Evolutionary conservation across 176 grass and related monocot species (phyloP), one percentile per base, ranked within the genome.

Genomic region (Eragrostis curvula): DNA sequence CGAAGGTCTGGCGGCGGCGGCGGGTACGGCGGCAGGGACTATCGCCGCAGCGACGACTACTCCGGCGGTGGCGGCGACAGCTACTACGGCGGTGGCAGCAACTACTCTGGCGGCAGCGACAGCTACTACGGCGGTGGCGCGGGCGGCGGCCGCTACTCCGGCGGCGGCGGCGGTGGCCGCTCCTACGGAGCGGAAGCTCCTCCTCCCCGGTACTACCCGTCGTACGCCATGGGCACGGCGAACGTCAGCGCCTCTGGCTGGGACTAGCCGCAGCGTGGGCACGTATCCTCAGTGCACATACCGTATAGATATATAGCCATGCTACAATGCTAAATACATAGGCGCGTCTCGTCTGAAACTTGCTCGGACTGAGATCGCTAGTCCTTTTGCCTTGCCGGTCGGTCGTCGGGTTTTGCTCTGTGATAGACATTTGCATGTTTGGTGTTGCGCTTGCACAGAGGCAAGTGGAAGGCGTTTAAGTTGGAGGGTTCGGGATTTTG

Each of bases 181-280:
- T 71, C 77, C 64, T 76, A 52, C 55, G 4, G 45, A 14, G 28
- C 44, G 65, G 74, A 74, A 3, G 88, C 15, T 60, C 78, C 87
- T 75, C 60, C 63, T 41, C 48, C 65, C 2, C 72, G 28, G 14
- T 84, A 84, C 48, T 91, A 91, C 75, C 75, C 80, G 30, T 53
- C 82, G 0, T 85, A 85, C 43, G 45, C 68, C 43, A 89, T 91
- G 89, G 92, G 87, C 39, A 82, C 86, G 5, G 6, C 82, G 5
- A 64, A 66, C 63, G 70, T 94, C 66, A 88, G 40, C n/a, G 87
- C 87, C 61, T 89, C 81, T 68, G 92, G 92, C 17, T 94, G 92
- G 92, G 68, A 94, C 52, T 94, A 94, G 77, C 18, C 8, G 4
- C 15, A 12, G 3, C 24, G 3, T 41, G 6, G 11, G 43, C 68